Evolutionary conservation across 148 eudicot species (phyloP).

Genomic region (Silene uniflora): DNA sequence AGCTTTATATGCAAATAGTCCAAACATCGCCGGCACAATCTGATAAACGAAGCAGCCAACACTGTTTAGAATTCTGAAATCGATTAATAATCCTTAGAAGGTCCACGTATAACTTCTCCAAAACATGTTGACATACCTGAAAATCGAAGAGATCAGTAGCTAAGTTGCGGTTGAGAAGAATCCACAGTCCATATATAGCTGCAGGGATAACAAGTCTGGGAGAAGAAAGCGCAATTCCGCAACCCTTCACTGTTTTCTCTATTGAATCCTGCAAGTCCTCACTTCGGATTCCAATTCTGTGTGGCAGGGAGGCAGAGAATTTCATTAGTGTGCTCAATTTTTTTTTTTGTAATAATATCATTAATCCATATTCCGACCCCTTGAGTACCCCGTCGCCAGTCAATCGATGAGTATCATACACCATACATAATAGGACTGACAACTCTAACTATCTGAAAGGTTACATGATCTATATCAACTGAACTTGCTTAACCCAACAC

Average conservation of each 20-base stretch:
- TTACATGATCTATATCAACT: no score
- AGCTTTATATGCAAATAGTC: constrained; percentile 92
- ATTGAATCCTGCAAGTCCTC: constrained; percentile 61
- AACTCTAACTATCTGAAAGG: no score
- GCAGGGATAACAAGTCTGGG: constrained; percentile 90
- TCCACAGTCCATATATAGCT: constrained; percentile 83
- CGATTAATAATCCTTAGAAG: neutral
- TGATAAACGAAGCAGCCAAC: constrained; percentile 16
- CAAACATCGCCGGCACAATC: constrained; percentile 90
- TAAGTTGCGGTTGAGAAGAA: constrained; percentile 55
- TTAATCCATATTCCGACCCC: no score
- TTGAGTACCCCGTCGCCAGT: no score
- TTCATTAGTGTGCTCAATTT: neutral
- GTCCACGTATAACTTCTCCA: neutral
- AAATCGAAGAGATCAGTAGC: constrained; percentile 65
- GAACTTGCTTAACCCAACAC: no score
- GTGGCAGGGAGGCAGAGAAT: neutral
- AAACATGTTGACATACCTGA: constrained; percentile 42
- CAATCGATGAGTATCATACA: no score
- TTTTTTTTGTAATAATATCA: no score
- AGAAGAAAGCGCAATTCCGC: constrained; percentile 86
- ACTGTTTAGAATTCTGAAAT: neutral
- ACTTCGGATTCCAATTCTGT: constrained; percentile 88
- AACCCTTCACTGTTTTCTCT: constrained; percentile 62
- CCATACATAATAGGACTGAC: no score